Percentiles rank a stretch among this genome's conserved stretches.
These are phyloP conservation scores for Solanum acaule DNA, from an alignment of 257 asterid genomes.

Conservation along the genomic window DNA sequence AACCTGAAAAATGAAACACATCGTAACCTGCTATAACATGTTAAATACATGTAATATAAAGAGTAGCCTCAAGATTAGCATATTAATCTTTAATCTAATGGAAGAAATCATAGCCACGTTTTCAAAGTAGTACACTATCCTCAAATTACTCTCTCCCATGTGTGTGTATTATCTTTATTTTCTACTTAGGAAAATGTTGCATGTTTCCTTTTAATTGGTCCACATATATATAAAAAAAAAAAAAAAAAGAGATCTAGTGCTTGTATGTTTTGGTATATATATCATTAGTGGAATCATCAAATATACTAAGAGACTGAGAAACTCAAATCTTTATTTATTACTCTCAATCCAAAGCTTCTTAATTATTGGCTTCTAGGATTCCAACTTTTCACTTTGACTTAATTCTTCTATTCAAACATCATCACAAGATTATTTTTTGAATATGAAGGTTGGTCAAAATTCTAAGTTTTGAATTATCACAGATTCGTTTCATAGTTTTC, in stretches of 20 bases:
- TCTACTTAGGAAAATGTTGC: not conserved
- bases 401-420: not conserved
- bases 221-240: not conserved
- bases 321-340: constrained; percentile 11
- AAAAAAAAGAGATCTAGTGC: not conserved
- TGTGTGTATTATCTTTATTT: not conserved
- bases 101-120: constrained; percentile 45
- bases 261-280: not conserved
- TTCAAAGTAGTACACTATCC: not conserved
- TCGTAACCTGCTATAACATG: rapidly evolving
- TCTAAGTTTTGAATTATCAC: not conserved
- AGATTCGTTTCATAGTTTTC: not conserved
- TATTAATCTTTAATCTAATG: constrained; percentile 13
- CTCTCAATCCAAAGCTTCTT: constrained; percentile 31
- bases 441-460: constrained; percentile 40
- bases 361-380: constrained; percentile 54
- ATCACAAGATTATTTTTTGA: not conserved
- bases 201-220: not conserved
- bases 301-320: not conserved
- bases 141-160: constrained; percentile 13
- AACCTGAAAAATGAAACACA: not conserved
- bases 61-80: constrained; percentile 16
- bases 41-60: not conserved
- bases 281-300: not conserved
- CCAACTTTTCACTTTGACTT: not conserved